These are phyloP conservation scores for Debaryomyces coudertii DNA, from an alignment of 1,139 yeast genomes.

Conservation along the genomic window DNA sequence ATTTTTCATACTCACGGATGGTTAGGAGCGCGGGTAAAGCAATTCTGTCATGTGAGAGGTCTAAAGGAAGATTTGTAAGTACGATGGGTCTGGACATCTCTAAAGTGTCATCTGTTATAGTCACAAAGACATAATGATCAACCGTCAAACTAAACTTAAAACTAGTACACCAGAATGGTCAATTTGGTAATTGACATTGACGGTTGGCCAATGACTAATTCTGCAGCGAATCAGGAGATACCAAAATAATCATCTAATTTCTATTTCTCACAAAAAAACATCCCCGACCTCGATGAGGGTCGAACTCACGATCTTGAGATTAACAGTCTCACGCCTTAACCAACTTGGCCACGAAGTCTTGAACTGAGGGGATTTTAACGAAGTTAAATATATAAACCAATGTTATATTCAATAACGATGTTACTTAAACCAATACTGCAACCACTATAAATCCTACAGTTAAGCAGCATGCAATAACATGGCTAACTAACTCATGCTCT, in stretches of 20 bases:
- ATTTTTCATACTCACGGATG: neutral
- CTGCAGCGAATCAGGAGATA: conserved; percentile 3
- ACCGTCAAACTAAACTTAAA: too few relatives aligned
- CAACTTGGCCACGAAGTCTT: conserved; percentile 47
- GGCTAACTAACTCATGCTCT: too few relatives aligned
- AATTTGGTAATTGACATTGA: neutral
- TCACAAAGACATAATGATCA: too few relatives aligned
- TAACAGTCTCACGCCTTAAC: conserved; percentile 49
- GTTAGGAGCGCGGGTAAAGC: neutral
- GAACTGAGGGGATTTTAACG: neutral
- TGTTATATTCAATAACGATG: too few relatives aligned
- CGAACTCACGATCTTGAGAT: conserved; percentile 37
- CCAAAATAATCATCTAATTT: neutral
- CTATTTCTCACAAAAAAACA: neutral
- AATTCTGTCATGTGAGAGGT: neutral
- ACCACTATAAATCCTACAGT: too few relatives aligned
- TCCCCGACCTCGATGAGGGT: conserved; percentile 4
- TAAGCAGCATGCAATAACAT: too few relatives aligned
- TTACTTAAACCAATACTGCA: too few relatives aligned
- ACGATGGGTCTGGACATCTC: neutral
- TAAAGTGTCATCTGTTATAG: neutral
- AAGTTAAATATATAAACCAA: too few relatives aligned
- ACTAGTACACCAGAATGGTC: too few relatives aligned
- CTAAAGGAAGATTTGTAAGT: neutral
- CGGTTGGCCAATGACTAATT: neutral